Evolutionary conservation across 306 rosid genomes (phyloP).

Genomic region (Acacia acuminata): DNA sequence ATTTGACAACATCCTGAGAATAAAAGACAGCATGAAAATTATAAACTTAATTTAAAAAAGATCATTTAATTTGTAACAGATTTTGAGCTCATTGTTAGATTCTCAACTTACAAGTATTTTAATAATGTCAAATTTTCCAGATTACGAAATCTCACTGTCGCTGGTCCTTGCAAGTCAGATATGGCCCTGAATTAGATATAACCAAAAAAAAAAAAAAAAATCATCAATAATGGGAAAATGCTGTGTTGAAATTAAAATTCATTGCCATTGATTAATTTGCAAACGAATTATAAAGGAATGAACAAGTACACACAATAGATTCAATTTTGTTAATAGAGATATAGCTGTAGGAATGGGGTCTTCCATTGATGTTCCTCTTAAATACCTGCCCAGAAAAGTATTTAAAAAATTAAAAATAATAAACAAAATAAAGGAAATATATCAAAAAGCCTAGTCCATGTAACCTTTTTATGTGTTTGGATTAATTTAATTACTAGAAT

Average conservation of each 20-base stretch:
- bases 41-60: neutral
- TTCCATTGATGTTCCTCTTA: too few relatives aligned
- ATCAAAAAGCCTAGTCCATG: too few relatives aligned
- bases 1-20: slow-evolving; percentile 65
- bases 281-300: too few relatives aligned
- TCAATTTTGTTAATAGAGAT: too few relatives aligned
- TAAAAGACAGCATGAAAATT: neutral
- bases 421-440: too few relatives aligned
- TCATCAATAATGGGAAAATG: neutral
- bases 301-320: too few relatives aligned
- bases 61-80: too few relatives aligned
- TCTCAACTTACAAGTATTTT: slow-evolving; percentile 47
- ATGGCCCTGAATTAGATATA: neutral
- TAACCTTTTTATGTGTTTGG: too few relatives aligned
- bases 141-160: slow-evolving; percentile 37
- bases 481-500: too few relatives aligned
- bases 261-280: neutral
- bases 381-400: too few relatives aligned
- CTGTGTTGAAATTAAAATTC: neutral
- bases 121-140: slow-evolving; percentile 35
- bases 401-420: too few relatives aligned
- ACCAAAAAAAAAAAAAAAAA: neutral
- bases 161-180: slow-evolving; percentile 16
- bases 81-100: neutral
- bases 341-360: too few relatives aligned